A percentile compares a stretch with the other conserved stretches of the same genome.
These are phyloP conservation scores for Mrakia blollopis DNA, from an alignment of 768 basidiomycete genomes.

Conservation along the genomic window DNA sequence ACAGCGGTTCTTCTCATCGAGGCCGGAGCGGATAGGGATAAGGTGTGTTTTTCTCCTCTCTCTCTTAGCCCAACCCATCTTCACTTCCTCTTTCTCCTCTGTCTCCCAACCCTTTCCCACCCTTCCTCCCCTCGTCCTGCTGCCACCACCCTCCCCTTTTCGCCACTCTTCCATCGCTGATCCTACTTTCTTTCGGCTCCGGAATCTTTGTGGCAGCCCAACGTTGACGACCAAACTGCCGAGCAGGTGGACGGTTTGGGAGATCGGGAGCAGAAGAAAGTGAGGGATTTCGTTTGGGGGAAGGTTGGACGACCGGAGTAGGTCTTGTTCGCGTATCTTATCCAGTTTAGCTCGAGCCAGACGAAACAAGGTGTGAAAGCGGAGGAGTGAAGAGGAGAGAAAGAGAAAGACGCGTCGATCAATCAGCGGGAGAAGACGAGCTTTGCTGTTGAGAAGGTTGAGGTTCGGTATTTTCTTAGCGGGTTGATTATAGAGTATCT, in stretches of 20 bases:
- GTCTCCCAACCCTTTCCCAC: not conserved
- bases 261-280: constrained; percentile 78
- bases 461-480: no score
- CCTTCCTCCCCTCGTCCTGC: not conserved
- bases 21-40: constrained; percentile 85
- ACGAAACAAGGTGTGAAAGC: no score
- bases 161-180: not conserved
- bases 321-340: no score
- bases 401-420: no score
- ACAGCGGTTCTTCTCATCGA: constrained; percentile 86
- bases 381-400: no score
- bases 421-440: no score
- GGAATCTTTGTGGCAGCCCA: constrained; percentile 52
- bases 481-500: no score
- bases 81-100: not conserved
- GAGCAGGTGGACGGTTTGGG: constrained; percentile 87
- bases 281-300: constrained; percentile 60
- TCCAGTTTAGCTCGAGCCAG: no score
- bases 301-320: constrained; percentile 35
- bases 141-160: not conserved
- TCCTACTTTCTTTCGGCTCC: not conserved
- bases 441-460: no score
- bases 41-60: constrained; percentile 53
- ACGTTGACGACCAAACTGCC: constrained; percentile 77
- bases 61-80: no score